Base-by-base conservation (phyloP, 345 rosid species). In the Excoecaria agallocha region DNA sequence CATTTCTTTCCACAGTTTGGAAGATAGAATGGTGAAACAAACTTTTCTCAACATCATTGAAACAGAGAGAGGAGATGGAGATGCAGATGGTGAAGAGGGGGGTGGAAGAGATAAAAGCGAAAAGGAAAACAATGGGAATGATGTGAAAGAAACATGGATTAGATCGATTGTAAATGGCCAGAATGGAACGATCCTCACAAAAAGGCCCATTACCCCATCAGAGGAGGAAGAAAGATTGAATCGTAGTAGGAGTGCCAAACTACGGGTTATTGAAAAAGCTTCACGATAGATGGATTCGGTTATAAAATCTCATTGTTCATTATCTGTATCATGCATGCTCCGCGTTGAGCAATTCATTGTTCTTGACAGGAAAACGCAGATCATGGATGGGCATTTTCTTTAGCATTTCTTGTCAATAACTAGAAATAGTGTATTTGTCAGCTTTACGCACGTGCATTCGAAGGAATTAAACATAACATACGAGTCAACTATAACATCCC, bases 1-100 rank as follows among this genome's bases (percentile, higher is more conserved):
- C 61, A 90, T 92, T 68, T 89, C 97, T 63, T 94, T 94, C 78
- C 98, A 94, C 84, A 94, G 97, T 87, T 84, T 94, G 79, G 98
- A 94, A 79, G 97, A 92, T 85, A 86, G 97, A 67, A 90, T 94
- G 50, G 97, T 92, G 4, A 92, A 94, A 80, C 92, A 90, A 84
- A 84, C 95, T 5, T 94, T 94, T 82, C 98, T 92, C 4, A 82
- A 86, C 82, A 89, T 94, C 37, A 66, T 94, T 8, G 84, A 81
- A 37, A 61, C 80, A 54, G 68, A 70, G 39, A 73, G 46, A 1
- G 81, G 82, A 66, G 80, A 75, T 8, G 74, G 41, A 3, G 80
- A 78, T 70, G 52, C 20, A 50, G 83, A 69, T 59, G 77, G 30
- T 43, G 69, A 51, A 43, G 74, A 72, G 51, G 66, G 76, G 66